phyloP scores from a whole-genome alignment of 164 flowering plant genomes.

The Liquidambar formosana region DNA sequence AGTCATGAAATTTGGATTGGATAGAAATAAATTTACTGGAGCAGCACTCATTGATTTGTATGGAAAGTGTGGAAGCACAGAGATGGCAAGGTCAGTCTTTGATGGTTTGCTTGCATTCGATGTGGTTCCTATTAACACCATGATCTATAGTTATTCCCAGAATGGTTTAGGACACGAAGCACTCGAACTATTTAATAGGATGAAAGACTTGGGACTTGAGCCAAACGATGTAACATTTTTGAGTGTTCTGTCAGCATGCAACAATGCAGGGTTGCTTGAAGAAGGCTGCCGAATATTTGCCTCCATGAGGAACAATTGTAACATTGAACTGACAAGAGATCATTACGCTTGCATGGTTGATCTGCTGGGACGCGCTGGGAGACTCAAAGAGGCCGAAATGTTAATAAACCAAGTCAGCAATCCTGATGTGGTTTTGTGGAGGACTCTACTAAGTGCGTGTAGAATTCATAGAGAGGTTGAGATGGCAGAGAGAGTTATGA shows the following conservation, averaged over 20 bases:
- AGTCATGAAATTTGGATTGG: constrained; percentile 34
- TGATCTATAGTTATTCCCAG: constrained; percentile 49
- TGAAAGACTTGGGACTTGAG: constrained; percentile 31
- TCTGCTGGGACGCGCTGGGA: constrained; percentile 53
- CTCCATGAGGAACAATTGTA: constrained; percentile 14
- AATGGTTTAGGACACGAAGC: constrained; percentile 51
- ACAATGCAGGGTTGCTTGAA: constrained; percentile 50
- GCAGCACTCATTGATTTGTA: constrained; percentile 47
- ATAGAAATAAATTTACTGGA: constrained; percentile 31
- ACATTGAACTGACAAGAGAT: constrained; percentile 30
- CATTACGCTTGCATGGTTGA: constrained; percentile 60
- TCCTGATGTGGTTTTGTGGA: constrained; percentile 54
- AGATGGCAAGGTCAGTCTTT: constrained; percentile 41
- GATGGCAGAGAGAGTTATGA: constrained; percentile 33
- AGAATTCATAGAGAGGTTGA: constrained; percentile 46
- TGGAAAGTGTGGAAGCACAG: constrained; percentile 48
- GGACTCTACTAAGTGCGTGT: constrained; percentile 50
- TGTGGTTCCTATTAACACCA: constrained; percentile 41
- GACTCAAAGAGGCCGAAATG: constrained; percentile 48
- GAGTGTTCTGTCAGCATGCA: constrained; percentile 49
- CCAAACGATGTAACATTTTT: constrained; percentile 40
- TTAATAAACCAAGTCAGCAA: constrained; percentile 27
- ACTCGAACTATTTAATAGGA: constrained; percentile 32
- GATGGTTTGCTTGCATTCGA: constrained; percentile 32
- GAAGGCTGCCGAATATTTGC: constrained; percentile 47